Conservation (phyloP, 148 eudicot genomes). For the Cornus suecica region DNA sequence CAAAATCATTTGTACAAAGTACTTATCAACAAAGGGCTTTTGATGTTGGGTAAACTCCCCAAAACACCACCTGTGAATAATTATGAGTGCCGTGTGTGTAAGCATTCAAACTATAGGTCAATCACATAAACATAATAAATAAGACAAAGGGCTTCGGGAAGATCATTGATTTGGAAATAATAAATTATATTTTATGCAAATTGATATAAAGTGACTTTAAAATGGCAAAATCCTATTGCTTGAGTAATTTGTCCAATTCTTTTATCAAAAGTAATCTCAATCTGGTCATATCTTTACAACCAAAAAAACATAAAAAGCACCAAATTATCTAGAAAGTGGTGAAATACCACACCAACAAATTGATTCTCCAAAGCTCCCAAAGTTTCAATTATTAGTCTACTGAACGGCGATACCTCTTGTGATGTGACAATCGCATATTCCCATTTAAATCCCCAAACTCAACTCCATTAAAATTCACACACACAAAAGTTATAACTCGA, state of each 20-base stretch:
- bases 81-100: background rate
- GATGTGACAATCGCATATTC: constrained; percentile 4
- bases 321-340: constrained; percentile 10
- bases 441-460: background rate
- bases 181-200: background rate
- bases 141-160: background rate
- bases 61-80: too few species aligned
- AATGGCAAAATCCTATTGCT: background rate
- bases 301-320: constrained; percentile 10
- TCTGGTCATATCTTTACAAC: constrained; percentile 3
- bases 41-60: too few species aligned
- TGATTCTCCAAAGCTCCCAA: constrained; percentile 23
- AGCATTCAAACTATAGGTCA: background rate
- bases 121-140: background rate
- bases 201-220: background rate
- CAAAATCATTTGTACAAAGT: too few species aligned
- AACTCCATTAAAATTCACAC: constrained; percentile 1
- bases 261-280: constrained; percentile 1
- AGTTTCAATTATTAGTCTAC: constrained; percentile 15
- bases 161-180: background rate
- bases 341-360: constrained; percentile 10
- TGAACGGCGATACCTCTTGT: constrained; percentile 15
- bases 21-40: too few species aligned
- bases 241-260: background rate
- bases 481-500: background rate